Percentiles rank a stretch among this genome's conserved stretches.
phyloP scores from a whole-genome alignment of 2,329 filamentous ascomycete genomes.

The Didymella arachidicola region DNA sequence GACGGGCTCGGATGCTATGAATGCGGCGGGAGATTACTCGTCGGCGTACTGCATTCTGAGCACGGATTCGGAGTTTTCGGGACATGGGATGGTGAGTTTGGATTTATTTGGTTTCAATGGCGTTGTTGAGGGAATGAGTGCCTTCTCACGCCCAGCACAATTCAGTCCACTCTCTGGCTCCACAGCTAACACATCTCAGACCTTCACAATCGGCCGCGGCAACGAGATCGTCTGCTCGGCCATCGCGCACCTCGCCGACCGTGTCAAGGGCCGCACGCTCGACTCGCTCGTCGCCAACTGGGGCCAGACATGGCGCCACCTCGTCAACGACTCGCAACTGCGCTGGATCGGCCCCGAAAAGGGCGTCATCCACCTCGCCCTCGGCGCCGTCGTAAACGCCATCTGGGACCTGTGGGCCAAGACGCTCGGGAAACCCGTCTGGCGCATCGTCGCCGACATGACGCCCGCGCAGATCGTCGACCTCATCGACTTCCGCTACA shows the following conservation, averaged over 20 bases:
- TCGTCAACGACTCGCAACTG: slow-evolving; percentile 89
- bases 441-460: slow-evolving; percentile 91
- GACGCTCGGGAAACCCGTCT: slow-evolving; percentile 83
- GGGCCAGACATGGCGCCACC: slow-evolving; percentile 88
- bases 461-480: slow-evolving; percentile 83
- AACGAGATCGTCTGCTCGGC: slow-evolving; percentile 92
- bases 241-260: slow-evolving; percentile 78
- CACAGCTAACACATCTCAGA: too few relatives aligned
- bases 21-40: slow-evolving; percentile 90
- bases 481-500: slow-evolving; percentile 94
- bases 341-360: slow-evolving; percentile 96
- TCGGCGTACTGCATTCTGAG: slow-evolving; percentile 92
- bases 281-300: slow-evolving; percentile 79
- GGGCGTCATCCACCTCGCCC: slow-evolving; percentile 89
- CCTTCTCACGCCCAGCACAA: background rate
- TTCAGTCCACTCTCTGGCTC: too few relatives aligned
- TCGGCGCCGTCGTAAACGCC: slow-evolving; percentile 88
- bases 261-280: slow-evolving; percentile 77
- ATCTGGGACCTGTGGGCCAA: slow-evolving; percentile 98
- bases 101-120: background rate
- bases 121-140: background rate
- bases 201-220: slow-evolving; percentile 86
- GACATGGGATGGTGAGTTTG: slow-evolving; percentile 76
- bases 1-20: slow-evolving; percentile 98
- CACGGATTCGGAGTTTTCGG: slow-evolving; percentile 74